Conservation (phyloP, 2,329 filamentous ascomycete genomes). For the Colletotrichum lini region DNA sequence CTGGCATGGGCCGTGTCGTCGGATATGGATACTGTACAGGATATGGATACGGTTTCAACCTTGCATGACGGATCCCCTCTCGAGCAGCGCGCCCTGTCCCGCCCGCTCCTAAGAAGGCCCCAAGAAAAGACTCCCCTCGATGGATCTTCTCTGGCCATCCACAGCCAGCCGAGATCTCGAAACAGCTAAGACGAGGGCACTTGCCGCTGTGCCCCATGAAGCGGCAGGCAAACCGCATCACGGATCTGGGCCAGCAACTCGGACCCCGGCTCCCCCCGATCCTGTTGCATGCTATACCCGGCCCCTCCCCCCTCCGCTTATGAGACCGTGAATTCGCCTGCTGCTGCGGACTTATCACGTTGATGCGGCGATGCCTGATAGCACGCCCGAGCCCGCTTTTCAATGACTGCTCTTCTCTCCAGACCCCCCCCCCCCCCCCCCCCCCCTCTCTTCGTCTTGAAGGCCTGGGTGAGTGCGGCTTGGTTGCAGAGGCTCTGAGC, state of each 20-base stretch:
- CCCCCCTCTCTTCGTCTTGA: not conserved
- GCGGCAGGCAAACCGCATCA: conserved; percentile 2
- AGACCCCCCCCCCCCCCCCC: too few relatives aligned
- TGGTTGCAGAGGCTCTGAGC: conserved; percentile 3
- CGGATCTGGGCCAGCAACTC: not conserved
- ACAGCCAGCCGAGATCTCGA: not conserved
- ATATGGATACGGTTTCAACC: not conserved
- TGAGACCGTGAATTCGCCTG: not conserved
- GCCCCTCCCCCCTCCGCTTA: not conserved
- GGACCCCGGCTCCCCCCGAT: not conserved
- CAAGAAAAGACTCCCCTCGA: not conserved
- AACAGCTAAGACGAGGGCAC: conserved; percentile 7
- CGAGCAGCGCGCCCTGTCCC: not conserved
- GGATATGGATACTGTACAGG: not conserved
- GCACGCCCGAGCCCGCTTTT: conserved; percentile 28
- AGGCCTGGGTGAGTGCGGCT: not conserved
- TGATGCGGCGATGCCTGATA: conserved; percentile 17
- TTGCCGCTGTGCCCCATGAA: not conserved
- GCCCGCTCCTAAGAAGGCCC: not conserved
- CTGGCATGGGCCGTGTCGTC: conserved; percentile 1
- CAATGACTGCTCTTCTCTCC: not conserved
- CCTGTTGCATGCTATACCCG: not conserved
- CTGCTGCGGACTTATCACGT: conserved; percentile 21
- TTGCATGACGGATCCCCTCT: not conserved
- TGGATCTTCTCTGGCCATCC: not conserved